Base-by-base conservation (phyloP, 805 yeast species). In the Wickerhamomyces silvicola region DNA sequence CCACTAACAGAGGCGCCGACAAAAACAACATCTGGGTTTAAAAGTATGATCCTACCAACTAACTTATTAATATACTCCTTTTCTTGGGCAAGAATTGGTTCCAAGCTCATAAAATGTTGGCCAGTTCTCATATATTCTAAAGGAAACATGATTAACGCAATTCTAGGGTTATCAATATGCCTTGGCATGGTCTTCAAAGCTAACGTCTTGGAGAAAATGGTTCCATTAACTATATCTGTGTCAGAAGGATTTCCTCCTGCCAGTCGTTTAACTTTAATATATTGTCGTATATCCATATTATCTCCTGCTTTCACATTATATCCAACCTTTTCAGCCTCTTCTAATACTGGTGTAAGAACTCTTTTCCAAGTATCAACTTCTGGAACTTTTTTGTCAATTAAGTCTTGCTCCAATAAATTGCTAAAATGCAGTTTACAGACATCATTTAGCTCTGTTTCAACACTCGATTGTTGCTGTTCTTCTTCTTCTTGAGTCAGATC, bases 51-150 rank as follows among this genome's bases (percentile, higher is more conserved):
- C 39, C 97, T 67, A 2, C 81, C 80, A 0, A 87, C 92, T 20
- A 90, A 62, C 47, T 86, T 88, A 33, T 78, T 72, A 28, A 92
- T 66, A 48, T 81, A 90, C 44, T 90, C 96, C 29, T 72, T 64
- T 50, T 90, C 97, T 51, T 92, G 97, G 0, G 90, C 82, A 30
- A 85, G 64, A 1, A 90, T 79, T 1, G 94, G 82, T 36, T 85
- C 82, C 35, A 88, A 62, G 49, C 94, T 82, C 56, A 86, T 75
- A 37, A 86, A 81, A 39, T 78, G 84, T 42, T 81, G 86, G 33
- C 81, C 85, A 24, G 75, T 77, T 38, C 80, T 76, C 37, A 78
- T 65, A 44, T 86, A 92, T 50, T 88, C 97, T 17, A 92, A 60
- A 0, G 97, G 96, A 48, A 92, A 92, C 66, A 87, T 79, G 6